Evolutionary conservation across 2,329 filamentous ascomycete genomes (phyloP), one percentile per base, ranked within the genome.

Genomic region (Calonectria naviculata): DNA sequence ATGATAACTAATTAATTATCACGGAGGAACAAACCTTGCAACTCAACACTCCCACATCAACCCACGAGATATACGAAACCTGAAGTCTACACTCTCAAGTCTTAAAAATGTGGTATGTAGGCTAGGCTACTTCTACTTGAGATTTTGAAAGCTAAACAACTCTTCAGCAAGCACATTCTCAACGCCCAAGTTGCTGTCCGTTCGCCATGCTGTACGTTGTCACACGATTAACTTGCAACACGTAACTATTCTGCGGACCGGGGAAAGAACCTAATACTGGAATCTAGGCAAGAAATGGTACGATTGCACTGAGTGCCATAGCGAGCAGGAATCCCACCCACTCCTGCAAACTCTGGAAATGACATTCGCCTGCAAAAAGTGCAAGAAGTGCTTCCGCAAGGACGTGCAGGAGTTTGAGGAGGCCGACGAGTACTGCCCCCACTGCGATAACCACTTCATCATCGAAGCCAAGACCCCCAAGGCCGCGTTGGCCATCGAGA

Each of bases 361-460:
- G 95, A 90, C 88, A 42, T 98, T 99, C 80, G 95, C 94, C 64
- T 99, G 97, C 90, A 99, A 99, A 80, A 99, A 99, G 87, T 99
- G 97, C 91, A 95, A 93, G 78, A 99, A 99, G 85, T 95, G 93
- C 84, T 99, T 99, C 88, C 93, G 97, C 77, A 99, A 98, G 83
- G 94, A 99, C 79, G 93, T 93, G 54, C 87, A 91, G 75, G 94
- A 98, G 82, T 98, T 98, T 79, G 97, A 99, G 78, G 97, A 99
- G 78, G 93, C 94, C 82, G 97, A 99, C 86, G 97, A 99, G 83
- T 99, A 97, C 88, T 99, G 97, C 87, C 97, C 97, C 26, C 94
- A 98, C 86, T 99, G 97, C 87, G 97, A 99, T 82, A 99, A 99
- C 86, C 97, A 99, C 85, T 99, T 95, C 81, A 93, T 99, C 44